A percentile compares a stretch with the other conserved stretches of the same genome.
These are phyloP conservation scores for Ganoderma leucocontextum DNA, from an alignment of 1,284 basidiomycete species.

Conservation along the genomic window DNA sequence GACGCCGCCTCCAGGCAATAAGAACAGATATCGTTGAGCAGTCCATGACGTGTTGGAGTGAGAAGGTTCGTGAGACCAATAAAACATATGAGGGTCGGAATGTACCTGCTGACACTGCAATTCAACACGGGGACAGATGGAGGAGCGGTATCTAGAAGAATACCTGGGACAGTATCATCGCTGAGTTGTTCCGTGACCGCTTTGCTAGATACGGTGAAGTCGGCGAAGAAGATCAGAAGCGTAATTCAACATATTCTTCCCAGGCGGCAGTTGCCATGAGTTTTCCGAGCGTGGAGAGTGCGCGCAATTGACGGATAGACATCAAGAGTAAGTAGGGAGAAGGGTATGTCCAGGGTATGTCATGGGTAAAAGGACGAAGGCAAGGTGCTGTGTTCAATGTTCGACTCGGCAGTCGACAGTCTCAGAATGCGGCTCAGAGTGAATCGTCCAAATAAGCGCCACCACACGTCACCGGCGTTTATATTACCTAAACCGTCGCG, in stretches of 20 bases:
- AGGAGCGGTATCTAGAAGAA: neutral
- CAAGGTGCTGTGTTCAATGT: neutral
- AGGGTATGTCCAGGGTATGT: neutral
- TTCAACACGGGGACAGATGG: neutral
- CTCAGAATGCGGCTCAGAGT: no score
- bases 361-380: neutral
- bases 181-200: neutral
- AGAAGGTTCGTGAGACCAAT: neutral
- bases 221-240: slow-evolving; percentile 7
- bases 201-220: slow-evolving; percentile 3
- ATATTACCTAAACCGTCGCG: neutral
- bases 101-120: neutral
- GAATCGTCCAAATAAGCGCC: neutral
- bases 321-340: neutral
- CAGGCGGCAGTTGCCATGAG: neutral
- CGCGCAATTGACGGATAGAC: neutral
- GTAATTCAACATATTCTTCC: neutral
- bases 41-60: neutral
- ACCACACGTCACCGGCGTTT: neutral
- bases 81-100: neutral
- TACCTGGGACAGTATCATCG: neutral
- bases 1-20: neutral
- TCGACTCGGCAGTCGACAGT: neutral
- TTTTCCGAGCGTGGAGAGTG: neutral
- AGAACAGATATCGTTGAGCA: neutral